Percentiles rank a stretch among this genome's conserved stretches.
These are phyloP conservation scores for Nakaseomyces delphensis DNA, from an alignment of 1,139 yeast genomes.

Conservation along the genomic window DNA sequence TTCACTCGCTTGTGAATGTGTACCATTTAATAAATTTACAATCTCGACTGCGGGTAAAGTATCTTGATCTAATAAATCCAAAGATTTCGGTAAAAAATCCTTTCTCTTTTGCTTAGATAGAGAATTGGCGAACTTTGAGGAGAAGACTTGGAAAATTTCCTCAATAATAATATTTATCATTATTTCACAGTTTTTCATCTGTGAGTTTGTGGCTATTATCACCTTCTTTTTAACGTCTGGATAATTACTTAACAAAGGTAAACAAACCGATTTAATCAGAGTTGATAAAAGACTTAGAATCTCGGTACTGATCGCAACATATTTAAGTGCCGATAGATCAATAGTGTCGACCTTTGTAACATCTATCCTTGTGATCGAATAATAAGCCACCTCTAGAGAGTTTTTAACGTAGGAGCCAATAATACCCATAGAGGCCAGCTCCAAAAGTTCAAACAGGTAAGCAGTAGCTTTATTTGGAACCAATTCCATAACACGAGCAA, in stretches of 20 bases:
- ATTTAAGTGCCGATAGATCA: conserved; percentile 37
- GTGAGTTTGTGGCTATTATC: conserved; percentile 57
- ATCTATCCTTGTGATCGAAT: conserved; percentile 34
- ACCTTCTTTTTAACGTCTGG: conserved; percentile 57
- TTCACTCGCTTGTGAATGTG: conserved; percentile 34
- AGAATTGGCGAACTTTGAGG: conserved; percentile 41
- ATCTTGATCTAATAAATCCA: conserved; percentile 47
- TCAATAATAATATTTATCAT: conserved; percentile 59
- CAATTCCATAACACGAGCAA: conserved; percentile 70
- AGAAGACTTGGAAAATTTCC: conserved; percentile 46
- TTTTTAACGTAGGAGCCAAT: conserved; percentile 69
- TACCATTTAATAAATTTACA: conserved; percentile 43
- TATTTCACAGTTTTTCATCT: conserved; percentile 57
- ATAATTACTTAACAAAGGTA: conserved; percentile 61
- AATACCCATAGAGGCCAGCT: conserved; percentile 57
- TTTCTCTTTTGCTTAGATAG: conserved; percentile 56
- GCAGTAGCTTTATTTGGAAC: conserved; percentile 56
- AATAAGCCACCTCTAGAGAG: conserved; percentile 64
- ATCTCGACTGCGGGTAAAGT: conserved; percentile 63
- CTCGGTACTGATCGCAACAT: conserved; percentile 51
- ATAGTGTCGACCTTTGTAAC: conserved; percentile 35
- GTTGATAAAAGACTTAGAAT: conserved; percentile 62
- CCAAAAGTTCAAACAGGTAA: conserved; percentile 58
- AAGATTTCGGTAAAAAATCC: conserved; percentile 48
- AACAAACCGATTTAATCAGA: conserved; percentile 58